Base-by-base conservation (phyloP, 2,329 filamentous ascomycete species). In the Colletotrichum camelliae region DNA sequence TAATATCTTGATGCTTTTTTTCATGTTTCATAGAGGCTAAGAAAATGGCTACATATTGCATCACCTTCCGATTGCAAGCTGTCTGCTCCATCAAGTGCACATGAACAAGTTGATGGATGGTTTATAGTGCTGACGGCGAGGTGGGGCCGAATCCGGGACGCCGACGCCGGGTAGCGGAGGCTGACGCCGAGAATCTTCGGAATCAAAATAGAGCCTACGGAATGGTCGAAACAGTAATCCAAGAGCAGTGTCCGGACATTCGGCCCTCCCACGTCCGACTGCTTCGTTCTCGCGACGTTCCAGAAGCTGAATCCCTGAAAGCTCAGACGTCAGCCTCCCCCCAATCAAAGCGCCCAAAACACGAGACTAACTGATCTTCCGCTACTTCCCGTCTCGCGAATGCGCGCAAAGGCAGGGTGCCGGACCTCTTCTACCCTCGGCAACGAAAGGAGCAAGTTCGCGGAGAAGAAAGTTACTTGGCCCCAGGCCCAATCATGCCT, bases 391-490 rank as follows among this genome's bases (percentile, higher is more conserved):
- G n/a, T 58, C 57, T 57, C 43, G 35, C 37, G 21, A 37, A n/a
- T 24, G 37, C 65, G 37, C n/a, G 62, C 57, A 62, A 29, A 72
- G 69, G 57, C 73, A 67, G 33, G 57, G 73, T 62, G 73, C 62
- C 57, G 73, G 64, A 37, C 43, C 33, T 52, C 29, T 29, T 62
- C 18, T 24, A 21, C 55, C 31, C 70, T 73, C 64, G 64, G 37
- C 29, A 37, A 48, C 16, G 15, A 33, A 21, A 8, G 31, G 5
- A 57, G 31, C 18, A 62, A 21, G 18, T 21, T 67, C 31, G 39
- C 66, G n/a, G 12, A 43, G 33, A 33, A 64, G 33, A 58, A 58
- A 31, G 24, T 33, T 64, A 39, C 37, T 24, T 35, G 31, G n/a
- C 13, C 13, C 31, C 35, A 64, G 37, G 61, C 27, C 39, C 39